phyloP scores from a whole-genome alignment of 2,329 filamentous ascomycete genomes.

The Escovopsis weberi region DNA sequence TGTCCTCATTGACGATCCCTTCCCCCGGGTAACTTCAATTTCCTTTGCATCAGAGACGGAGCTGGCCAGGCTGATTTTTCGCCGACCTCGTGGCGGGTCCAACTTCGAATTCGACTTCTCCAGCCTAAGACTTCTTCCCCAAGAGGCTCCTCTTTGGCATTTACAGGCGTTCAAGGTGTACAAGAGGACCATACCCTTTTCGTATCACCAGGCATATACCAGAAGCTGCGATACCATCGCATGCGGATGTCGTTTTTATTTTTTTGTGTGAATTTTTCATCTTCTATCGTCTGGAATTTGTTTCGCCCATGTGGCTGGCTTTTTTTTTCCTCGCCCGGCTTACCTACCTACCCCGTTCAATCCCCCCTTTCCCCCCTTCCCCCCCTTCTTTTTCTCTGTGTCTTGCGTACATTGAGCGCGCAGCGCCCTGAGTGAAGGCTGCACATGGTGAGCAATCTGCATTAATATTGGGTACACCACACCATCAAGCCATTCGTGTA shows the following conservation, averaged over 20 bases:
- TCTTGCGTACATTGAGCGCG: neutral
- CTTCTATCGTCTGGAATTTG: too few species aligned
- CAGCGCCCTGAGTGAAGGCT: neutral
- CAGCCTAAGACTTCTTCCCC: neutral
- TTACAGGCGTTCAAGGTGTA: slow-evolving; percentile 1
- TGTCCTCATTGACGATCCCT: neutral
- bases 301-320: neutral
- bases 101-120: neutral
- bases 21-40: neutral
- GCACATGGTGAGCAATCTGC: neutral
- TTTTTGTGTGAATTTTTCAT: neutral
- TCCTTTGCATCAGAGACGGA: neutral
- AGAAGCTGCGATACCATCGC: neutral
- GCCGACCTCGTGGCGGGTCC: neutral
- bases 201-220: slow-evolving; percentile 4
- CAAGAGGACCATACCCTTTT: slow-evolving; percentile 2
- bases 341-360: too few species aligned
- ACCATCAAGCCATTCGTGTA: slow-evolving; percentile 4
- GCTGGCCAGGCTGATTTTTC: neutral
- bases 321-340: neutral
- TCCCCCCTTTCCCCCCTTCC: neutral
- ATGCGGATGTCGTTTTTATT: neutral
- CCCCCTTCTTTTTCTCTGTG: neutral
- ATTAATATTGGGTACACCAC: neutral
- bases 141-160: neutral